phyloP scores from a whole-genome alignment of 306 rosid species.

The Cicer pinnatifidum region DNA sequence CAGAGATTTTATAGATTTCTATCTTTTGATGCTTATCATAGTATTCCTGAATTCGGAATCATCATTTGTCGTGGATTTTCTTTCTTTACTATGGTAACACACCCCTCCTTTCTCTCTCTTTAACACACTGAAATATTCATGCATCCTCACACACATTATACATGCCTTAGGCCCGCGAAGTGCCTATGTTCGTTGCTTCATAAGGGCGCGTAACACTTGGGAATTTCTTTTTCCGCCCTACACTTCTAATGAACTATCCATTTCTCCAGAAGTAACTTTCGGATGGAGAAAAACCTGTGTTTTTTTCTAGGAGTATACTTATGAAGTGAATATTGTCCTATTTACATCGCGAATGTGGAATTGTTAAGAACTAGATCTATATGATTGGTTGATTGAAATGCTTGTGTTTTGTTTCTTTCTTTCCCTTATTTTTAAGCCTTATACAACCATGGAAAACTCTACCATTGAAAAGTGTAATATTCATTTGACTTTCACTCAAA shows the following conservation, averaged over 20 bases:
- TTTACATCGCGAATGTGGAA: not conserved
- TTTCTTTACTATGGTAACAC: no score
- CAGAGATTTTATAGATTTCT: not conserved
- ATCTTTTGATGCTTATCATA: not conserved
- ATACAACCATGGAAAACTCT: not conserved
- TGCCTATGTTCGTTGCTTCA: no score
- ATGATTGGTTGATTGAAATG: conserved; percentile 31
- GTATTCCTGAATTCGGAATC: conserved; percentile 1
- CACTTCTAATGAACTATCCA: no score
- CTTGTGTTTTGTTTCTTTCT: conserved; percentile 8
- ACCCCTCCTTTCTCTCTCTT: no score
- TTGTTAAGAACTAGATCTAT: not conserved
- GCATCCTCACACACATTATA: no score
- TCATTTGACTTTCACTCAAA: conserved; percentile 18
- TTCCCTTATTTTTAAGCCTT: not conserved
- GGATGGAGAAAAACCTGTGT: no score
- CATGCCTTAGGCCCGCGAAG: no score
- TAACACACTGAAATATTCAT: no score
- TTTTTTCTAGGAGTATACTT: no score
- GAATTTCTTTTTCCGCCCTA: no score
- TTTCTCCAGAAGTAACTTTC: no score
- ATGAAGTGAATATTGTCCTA: not conserved
- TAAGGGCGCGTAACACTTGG: no score
- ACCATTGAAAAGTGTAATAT: conserved; percentile 20
- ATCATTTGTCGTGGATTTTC: not conserved